phyloP scores from a whole-genome alignment of 73 alveolate species.

The Symbiodinium pilosum region DNA sequence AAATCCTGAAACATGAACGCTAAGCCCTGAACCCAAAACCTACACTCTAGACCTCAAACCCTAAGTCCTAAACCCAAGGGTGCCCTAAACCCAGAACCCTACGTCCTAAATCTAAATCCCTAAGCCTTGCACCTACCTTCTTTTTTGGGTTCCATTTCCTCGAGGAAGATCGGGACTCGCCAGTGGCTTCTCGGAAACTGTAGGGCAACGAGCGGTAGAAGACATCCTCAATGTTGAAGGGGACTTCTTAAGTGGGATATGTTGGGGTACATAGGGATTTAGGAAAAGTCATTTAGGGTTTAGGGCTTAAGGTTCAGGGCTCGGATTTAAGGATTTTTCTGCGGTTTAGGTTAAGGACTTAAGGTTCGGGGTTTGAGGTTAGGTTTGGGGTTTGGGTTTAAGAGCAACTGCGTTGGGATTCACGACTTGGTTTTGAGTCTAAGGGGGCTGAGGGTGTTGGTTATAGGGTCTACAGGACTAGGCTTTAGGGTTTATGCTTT shows the following conservation, averaged over 20 bases:
- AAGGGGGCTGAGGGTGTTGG: too few species aligned
- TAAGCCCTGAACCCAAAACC: neutral
- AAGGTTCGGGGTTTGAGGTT: neutral
- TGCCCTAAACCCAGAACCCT: neutral
- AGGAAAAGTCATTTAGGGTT: too few species aligned
- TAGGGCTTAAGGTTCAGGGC: neutral
- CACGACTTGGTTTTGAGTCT: too few species aligned
- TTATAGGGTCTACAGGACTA: neutral
- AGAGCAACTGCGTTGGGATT: too few species aligned
- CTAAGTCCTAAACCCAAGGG: neutral
- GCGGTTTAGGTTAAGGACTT: neutral
- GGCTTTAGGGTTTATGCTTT: neutral
- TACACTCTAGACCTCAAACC: neutral
- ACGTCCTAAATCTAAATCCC: neutral
- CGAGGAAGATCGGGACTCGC: neutral
- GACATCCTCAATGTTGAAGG: slow-evolving; percentile 14
- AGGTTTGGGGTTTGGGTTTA: neutral
- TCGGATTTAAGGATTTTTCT: neutral
- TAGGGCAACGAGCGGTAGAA: slow-evolving; percentile 46
- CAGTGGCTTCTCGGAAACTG: neutral
- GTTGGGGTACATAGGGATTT: too few species aligned
- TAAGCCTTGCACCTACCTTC: neutral
- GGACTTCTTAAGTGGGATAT: too few species aligned
- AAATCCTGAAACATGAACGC: neutral
- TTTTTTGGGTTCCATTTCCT: neutral